Conservation (phyloP, 306 rosid genomes). For the Pachyrhizus erosus region DNA sequence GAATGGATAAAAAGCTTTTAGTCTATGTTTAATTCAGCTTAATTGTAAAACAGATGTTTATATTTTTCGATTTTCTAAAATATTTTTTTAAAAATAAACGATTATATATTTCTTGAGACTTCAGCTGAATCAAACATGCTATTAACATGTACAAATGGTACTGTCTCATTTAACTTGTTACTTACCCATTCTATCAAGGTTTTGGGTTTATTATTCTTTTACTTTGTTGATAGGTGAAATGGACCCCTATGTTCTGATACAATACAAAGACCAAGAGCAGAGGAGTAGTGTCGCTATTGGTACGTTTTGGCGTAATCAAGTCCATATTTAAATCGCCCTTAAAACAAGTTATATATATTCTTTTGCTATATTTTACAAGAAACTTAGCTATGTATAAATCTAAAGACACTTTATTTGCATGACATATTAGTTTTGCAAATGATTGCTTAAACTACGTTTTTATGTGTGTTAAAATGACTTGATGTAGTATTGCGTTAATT, state of each 20-base stretch:
- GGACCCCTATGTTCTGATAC: conserved; percentile 78
- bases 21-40: not conserved
- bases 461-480: not conserved
- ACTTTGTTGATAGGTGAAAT: conserved; percentile 53
- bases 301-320: conserved; percentile 28
- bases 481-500: not conserved
- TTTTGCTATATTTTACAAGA: not conserved
- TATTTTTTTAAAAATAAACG: too few species aligned
- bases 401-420: not conserved
- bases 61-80: not conserved
- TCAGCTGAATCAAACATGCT: too few species aligned
- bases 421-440: not conserved
- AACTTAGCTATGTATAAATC: not conserved
- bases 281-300: conserved; percentile 72
- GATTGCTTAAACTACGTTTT: not conserved
- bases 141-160: not conserved
- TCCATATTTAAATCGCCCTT: not conserved
- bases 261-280: conserved; percentile 78
- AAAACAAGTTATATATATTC: not conserved
- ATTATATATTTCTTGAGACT: too few species aligned
- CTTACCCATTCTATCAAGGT: too few species aligned
- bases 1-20: not conserved
- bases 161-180: not conserved
- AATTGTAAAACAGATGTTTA: not conserved
- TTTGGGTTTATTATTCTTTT: not conserved